A percentile compares a stretch with the other conserved stretches of the same genome.
Conservation (phyloP, 192 early-diverging fungal genomes). For the Coemansia nantahalensis region DNA sequence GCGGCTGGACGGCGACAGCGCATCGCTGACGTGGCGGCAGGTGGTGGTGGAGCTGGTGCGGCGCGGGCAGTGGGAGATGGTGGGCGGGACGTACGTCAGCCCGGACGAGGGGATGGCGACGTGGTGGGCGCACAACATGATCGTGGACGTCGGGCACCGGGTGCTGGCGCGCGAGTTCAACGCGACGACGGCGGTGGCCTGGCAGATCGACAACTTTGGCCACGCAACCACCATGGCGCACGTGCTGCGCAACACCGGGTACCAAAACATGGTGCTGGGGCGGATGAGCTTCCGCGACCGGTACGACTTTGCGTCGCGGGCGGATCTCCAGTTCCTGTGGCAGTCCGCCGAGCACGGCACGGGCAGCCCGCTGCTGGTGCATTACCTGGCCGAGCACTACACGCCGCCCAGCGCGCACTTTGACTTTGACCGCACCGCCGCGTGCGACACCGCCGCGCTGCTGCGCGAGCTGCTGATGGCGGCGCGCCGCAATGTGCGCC, state of each 20-base stretch:
- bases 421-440: constrained; percentile 30
- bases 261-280: constrained; percentile 22
- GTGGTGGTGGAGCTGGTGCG: constrained; percentile 17
- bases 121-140: constrained; percentile 46
- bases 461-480: constrained; percentile 18
- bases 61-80: constrained; percentile 29
- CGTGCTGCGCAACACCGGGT: constrained; percentile 34
- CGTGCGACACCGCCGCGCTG: constrained; percentile 22
- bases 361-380: constrained; percentile 14
- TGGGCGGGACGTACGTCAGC: constrained; percentile 45
- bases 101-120: constrained; percentile 48
- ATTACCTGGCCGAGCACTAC: constrained; percentile 39
- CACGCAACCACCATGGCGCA: constrained; percentile 26
- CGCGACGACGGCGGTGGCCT: constrained; percentile 15
- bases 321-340: constrained; percentile 38
- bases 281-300: constrained; percentile 43
- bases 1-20: not conserved
- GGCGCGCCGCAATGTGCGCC: constrained; percentile 19
- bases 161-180: constrained; percentile 21
- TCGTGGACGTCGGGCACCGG: constrained; percentile 38
- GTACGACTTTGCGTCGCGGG: constrained; percentile 16
- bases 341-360: constrained; percentile 8
- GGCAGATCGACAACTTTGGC: constrained; percentile 52
- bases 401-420: constrained; percentile 24
- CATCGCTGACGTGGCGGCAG: constrained; percentile 28